Conservation (phyloP, 2,329 filamentous ascomycete genomes). For the Pseudogymnoascus sp. region DNA sequence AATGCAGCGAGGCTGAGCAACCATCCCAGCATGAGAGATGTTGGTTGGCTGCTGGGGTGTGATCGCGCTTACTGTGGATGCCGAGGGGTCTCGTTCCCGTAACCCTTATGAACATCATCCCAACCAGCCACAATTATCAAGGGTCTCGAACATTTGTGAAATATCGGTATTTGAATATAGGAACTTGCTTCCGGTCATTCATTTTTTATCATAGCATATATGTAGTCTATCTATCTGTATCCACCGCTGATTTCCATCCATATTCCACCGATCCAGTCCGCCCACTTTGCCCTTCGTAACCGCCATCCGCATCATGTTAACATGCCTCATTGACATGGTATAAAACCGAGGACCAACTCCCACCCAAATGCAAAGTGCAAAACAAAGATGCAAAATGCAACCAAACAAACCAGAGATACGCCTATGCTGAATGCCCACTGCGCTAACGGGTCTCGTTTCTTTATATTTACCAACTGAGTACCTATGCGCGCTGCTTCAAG, state of each 20-base stretch:
- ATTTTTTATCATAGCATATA: slow-evolving; percentile 3
- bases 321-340: slow-evolving; percentile 10
- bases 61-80: slow-evolving; percentile 9
- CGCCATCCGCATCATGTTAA: slow-evolving; percentile 1
- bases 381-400: slow-evolving; percentile 7
- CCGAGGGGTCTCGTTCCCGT: slow-evolving; percentile 2
- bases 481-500: slow-evolving; percentile 33
- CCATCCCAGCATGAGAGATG: background rate
- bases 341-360: slow-evolving; percentile 6
- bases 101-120: slow-evolving; percentile 3
- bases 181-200: background rate
- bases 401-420: slow-evolving; percentile 9
- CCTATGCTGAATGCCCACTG: slow-evolving; percentile 8
- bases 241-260: background rate
- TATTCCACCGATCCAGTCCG: background rate
- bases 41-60: background rate
- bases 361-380: slow-evolving; percentile 8
- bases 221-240: slow-evolving; percentile 6
- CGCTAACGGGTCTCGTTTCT: slow-evolving; percentile 1
- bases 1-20: slow-evolving; percentile 3
- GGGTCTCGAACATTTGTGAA: background rate
- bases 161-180: background rate
- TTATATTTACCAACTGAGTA: slow-evolving; percentile 8
- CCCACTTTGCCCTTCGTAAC: background rate
- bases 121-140: slow-evolving; percentile 1